Conservation (phyloP, 352 stramenopile species). For the Peronosclerospora sorghi region DNA sequence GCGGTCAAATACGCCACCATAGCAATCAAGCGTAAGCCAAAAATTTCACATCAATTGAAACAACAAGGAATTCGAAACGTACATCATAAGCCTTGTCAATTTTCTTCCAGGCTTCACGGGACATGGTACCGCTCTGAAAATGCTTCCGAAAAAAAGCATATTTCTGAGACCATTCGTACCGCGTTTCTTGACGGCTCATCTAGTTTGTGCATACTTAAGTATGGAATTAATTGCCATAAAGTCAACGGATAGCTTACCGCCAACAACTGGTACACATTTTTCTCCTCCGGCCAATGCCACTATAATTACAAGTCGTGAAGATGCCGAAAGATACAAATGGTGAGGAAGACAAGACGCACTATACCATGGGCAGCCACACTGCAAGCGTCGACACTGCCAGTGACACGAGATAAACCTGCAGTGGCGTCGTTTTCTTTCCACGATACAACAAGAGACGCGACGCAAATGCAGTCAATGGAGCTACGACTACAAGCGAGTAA, state of each 20-base stretch:
- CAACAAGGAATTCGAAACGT: conserved; percentile 3
- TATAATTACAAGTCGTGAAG: background rate
- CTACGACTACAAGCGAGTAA: conserved; percentile 39
- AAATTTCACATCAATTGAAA: background rate
- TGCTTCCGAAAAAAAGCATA: conserved; percentile 46
- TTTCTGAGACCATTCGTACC: conserved; percentile 50
- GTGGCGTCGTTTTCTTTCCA: conserved; percentile 31
- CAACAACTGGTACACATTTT: conserved; percentile 24
- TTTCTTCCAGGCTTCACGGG: conserved; percentile 29
- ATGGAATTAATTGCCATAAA: background rate
- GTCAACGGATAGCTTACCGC: background rate
- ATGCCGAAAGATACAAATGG: background rate
- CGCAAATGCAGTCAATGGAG: conserved; percentile 24
- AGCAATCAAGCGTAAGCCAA: background rate
- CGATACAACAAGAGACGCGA: conserved; percentile 23
- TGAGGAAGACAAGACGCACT: background rate
- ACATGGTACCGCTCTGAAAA: conserved; percentile 39
- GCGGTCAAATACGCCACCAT: background rate
- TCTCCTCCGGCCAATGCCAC: conserved; percentile 18
- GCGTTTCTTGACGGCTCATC: conserved; percentile 40
- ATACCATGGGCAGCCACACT: conserved; percentile 29
- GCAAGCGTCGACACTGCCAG: conserved; percentile 30
- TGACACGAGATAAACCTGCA: conserved; percentile 33
- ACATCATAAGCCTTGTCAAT: conserved; percentile 62
- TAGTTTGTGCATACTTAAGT: conserved; percentile 6